Evolutionary conservation across 768 basidiomycete species (phyloP).

Genomic region (Leucogyrophana mollusca): DNA sequence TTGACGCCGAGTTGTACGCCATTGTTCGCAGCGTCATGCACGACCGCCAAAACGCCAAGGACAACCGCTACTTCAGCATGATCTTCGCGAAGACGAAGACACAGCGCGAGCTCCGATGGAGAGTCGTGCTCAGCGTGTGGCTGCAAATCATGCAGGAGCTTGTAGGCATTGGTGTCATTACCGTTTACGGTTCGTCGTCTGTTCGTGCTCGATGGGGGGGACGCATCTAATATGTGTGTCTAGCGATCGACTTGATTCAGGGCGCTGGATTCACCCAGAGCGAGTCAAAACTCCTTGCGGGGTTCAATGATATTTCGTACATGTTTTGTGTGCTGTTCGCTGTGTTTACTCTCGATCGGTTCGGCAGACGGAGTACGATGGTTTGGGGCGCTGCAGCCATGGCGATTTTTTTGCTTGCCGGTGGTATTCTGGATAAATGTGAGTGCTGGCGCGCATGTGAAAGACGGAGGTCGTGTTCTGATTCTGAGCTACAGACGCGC

Average conservation of each 20-base stretch:
- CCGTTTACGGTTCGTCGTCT: conserved; percentile 3
- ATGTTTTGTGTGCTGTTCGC: conserved; percentile 10
- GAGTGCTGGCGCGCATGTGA: not conserved
- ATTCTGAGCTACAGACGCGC: conserved; percentile 2
- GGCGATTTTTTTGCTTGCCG: not conserved
- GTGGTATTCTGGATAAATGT: conserved; percentile 8
- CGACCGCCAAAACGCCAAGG: conserved; percentile 3
- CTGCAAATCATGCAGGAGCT: conserved; percentile 10
- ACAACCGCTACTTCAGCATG: conserved; percentile 8
- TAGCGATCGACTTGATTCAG: conserved; percentile 7
- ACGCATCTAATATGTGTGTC: not conserved
- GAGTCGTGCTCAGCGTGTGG: conserved; percentile 9
- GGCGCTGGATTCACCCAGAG: conserved; percentile 6
- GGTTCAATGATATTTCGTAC: conserved; percentile 6
- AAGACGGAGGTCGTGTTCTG: not conserved
- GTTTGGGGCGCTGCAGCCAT: conserved; percentile 7
- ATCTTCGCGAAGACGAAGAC: conserved; percentile 8
- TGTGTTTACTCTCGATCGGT: conserved; percentile 8
- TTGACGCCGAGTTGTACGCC: conserved; percentile 3
- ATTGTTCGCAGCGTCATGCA: conserved; percentile 5
- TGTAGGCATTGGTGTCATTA: conserved; percentile 10
- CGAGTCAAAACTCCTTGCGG: conserved; percentile 6
- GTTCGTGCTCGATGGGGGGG: not conserved
- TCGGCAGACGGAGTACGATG: conserved; percentile 6
- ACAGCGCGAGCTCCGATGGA: conserved; percentile 7